Percentiles rank a stretch among this genome's conserved stretches.
Conservation (phyloP, 768 basidiomycete species). For the Candolleomyces eurysporus region DNA sequence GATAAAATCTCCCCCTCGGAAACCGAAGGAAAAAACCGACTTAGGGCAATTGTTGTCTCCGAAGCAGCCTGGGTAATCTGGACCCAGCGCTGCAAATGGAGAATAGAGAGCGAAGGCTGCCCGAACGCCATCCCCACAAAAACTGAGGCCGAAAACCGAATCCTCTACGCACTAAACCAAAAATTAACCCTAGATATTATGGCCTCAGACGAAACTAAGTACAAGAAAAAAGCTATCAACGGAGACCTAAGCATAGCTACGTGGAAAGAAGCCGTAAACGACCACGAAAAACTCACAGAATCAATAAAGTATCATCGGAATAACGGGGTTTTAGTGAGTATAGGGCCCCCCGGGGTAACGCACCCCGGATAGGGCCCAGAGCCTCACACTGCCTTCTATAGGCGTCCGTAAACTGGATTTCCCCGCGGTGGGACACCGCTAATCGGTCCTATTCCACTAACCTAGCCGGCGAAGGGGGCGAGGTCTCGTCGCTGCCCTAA, state of each 20-base stretch:
- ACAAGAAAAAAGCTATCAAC: neutral
- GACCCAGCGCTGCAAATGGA: slow-evolving; percentile 12
- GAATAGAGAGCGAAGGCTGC: neutral
- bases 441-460: no score
- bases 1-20: neutral
- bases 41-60: slow-evolving; percentile 6
- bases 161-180: neutral
- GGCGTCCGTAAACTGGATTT: no score
- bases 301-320: neutral
- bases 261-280: neutral
- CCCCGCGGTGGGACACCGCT: no score
- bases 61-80: slow-evolving; percentile 11
- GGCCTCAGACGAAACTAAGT: neutral
- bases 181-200: neutral
- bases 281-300: neutral
- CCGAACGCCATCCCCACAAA: neutral
- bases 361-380: no score
- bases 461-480: no score
- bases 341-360: no score
- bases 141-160: neutral
- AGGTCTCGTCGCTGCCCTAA: no score
- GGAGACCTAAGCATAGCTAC: neutral
- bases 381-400: no score
- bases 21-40: neutral
- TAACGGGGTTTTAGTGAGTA: slow-evolving; percentile 4